Evolutionary conservation across 2,329 filamentous ascomycete species (phyloP), one percentile per base, ranked within the genome.

Genomic region (Trichoderma afroharzianum): DNA sequence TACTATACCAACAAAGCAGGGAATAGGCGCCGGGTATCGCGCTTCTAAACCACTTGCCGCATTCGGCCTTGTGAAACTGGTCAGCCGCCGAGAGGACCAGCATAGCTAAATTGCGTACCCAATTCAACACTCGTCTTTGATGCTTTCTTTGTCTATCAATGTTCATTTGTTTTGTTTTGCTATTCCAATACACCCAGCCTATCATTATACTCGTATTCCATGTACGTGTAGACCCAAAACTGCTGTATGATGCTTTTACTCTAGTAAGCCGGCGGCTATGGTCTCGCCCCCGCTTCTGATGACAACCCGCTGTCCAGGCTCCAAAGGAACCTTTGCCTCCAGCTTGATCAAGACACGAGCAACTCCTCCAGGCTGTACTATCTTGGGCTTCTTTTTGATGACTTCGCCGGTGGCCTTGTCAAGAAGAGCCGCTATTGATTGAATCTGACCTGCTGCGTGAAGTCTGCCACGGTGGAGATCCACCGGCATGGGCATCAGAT

Each of bases 391-490:
- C 85, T 93, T 97, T 85, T 95, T 97, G 55, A 90, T 78, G 1
- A 92, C 83, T n/a, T 88, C 86, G 0, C 94, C 95, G 1, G 88
- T 93, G 9, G 86, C 85, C 81, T 97, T 97, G 80, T 98, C 93
- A 57, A 98, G 81, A 2, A 90, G 86, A 0, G 92, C 93, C 9
- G 92, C 82, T 74, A 98, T 86, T 73, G 89, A 88, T 67, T 87
- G 86, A 53, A 99, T 92, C 62, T 88, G 88, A 0, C 93, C 96
- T 0, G 93, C 87, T 0, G 91, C 90, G 79, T 97, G 93, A 64
- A 98, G 82, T 9, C 94, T 87, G 0, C 96, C 96, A 24, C 94
- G 86, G 80, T 98, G 95, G 9, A 99, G 90, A 77, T 98, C 95
- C 11, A 98, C 89, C 28, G 90, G 89, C 89, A 95, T 96, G 0